A percentile compares a stretch with the other conserved stretches of the same genome.
phyloP scores from a whole-genome alignment of 768 basidiomycete genomes.

The Obba rivulosa region DNA sequence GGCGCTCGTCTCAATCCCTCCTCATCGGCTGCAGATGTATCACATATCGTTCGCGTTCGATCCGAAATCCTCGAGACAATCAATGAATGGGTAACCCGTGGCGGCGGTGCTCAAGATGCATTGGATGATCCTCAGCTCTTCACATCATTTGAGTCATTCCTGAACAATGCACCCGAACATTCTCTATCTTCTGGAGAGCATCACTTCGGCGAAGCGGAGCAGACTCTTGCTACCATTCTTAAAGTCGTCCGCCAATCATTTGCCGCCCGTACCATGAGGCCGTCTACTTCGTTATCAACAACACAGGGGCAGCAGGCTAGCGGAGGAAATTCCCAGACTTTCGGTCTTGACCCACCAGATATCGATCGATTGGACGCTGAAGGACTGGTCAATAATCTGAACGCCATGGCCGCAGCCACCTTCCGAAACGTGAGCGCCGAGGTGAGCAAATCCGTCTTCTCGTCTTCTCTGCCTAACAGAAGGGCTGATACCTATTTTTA shows the following conservation, averaged over 20 bases:
- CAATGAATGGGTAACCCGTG: constrained; percentile 65
- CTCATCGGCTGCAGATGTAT: constrained; percentile 40
- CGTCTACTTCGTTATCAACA: not conserved
- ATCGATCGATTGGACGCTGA: constrained; percentile 26
- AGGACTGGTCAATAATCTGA: constrained; percentile 71
- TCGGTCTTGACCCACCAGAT: constrained; percentile 20
- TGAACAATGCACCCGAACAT: constrained; percentile 52
- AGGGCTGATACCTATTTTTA: too few relatives aligned
- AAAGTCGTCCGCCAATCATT: constrained; percentile 41
- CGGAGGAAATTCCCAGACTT: constrained; percentile 8
- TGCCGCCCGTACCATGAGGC: constrained; percentile 55
- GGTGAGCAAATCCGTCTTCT: constrained; percentile 30
- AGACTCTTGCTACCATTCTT: constrained; percentile 35
- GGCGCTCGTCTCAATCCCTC: constrained; percentile 35
- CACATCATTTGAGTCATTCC: constrained; percentile 52
- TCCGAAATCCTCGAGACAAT: constrained; percentile 60
- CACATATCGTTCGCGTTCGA: constrained; percentile 46
- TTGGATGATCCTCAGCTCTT: constrained; percentile 67
- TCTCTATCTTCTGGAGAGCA: constrained; percentile 26
- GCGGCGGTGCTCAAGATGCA: constrained; percentile 75
- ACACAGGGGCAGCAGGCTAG: not conserved
- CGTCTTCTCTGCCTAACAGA: constrained; percentile 4
- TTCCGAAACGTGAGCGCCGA: constrained; percentile 77
- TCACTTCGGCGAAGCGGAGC: constrained; percentile 17
- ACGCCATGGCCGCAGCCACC: constrained; percentile 70